These are phyloP conservation scores for Leccinellum luteum DNA, from an alignment of 768 basidiomycete species.

Conservation along the genomic window DNA sequence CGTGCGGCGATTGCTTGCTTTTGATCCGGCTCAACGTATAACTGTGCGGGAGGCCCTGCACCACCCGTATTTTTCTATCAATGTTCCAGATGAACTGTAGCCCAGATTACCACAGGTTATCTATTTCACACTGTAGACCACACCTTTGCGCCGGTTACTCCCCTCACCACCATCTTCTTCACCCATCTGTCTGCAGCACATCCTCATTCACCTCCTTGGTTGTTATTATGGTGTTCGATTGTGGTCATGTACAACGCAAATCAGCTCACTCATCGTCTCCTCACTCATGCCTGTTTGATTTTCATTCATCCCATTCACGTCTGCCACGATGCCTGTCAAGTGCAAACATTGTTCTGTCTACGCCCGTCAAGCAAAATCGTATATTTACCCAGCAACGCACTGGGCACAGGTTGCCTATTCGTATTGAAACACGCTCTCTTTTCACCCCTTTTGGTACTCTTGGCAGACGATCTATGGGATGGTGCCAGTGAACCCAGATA, in stretches of 20 bases:
- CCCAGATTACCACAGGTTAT: constrained; percentile 33
- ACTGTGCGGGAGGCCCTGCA: constrained; percentile 84
- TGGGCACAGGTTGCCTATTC: constrained; percentile 13
- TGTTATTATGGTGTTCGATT: constrained; percentile 37
- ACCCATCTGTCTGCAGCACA: constrained; percentile 24
- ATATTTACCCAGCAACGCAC: constrained; percentile 25
- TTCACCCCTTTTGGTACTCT: constrained; percentile 11
- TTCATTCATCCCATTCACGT: constrained; percentile 16
- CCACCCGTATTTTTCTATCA: constrained; percentile 80
- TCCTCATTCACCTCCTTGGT: constrained; percentile 25
- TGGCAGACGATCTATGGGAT: background rate
- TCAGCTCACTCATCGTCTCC: constrained; percentile 27
- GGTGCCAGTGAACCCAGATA: background rate
- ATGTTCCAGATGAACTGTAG: constrained; percentile 68
- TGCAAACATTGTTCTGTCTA: constrained; percentile 29
- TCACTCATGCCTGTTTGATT: constrained; percentile 30
- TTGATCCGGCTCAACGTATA: constrained; percentile 87
- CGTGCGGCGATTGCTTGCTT: constrained; percentile 81
- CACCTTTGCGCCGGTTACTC: constrained; percentile 22
- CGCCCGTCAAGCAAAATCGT: constrained; percentile 30
- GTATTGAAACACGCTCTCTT: constrained; percentile 22
- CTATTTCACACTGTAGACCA: constrained; percentile 36
- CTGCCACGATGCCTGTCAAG: constrained; percentile 25
- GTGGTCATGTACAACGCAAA: constrained; percentile 38
- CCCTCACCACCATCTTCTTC: constrained; percentile 20